Conservation (phyloP, 78 protist genomes). For the Monocercomonoides exilis region DNA sequence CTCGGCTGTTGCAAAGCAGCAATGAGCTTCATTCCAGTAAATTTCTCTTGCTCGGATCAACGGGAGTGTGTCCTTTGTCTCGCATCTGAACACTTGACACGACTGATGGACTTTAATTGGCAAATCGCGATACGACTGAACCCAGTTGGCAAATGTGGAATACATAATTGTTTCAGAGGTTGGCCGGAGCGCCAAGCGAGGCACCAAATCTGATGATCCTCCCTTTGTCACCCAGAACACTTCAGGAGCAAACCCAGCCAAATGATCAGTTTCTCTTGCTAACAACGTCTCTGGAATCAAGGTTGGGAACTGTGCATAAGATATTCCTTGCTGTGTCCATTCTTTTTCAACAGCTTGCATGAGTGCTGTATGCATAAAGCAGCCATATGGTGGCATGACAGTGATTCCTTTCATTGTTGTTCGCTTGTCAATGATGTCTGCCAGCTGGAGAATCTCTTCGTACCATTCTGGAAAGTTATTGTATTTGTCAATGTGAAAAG, state of each 20-base stretch:
- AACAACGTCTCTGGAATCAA: slow-evolving; percentile 44
- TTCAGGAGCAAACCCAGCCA: slow-evolving; percentile 3
- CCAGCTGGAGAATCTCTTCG: slow-evolving; percentile 1
- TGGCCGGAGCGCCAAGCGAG: slow-evolving; percentile 34
- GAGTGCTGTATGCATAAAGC: background rate
- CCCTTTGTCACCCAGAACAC: slow-evolving; percentile 47
- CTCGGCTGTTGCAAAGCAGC: slow-evolving; percentile 34
- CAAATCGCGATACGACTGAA: slow-evolving; percentile 33
- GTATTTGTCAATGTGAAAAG: background rate
- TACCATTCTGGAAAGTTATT: background rate
- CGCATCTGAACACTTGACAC: slow-evolving; percentile 36
- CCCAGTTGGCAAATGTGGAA: slow-evolving; percentile 37
- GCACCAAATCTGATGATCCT: slow-evolving; percentile 18
- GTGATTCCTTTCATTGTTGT: slow-evolving; percentile 42
- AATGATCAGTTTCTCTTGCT: slow-evolving; percentile 52
- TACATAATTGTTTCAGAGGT: slow-evolving; percentile 52
- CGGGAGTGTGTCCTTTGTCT: slow-evolving; percentile 39
- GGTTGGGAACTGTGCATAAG: slow-evolving; percentile 23
- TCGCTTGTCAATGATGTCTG: slow-evolving; percentile 35
- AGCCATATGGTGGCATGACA: slow-evolving; percentile 27
- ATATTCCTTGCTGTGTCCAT: slow-evolving; percentile 12
- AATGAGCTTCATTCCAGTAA: slow-evolving; percentile 48
- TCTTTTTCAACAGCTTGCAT: slow-evolving; percentile 20
- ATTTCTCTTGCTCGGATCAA: slow-evolving; percentile 43
- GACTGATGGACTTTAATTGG: slow-evolving; percentile 49